A percentile compares a stretch with the other conserved stretches of the same genome.
These are phyloP conservation scores for Encephalitozoon hellem DNA, from an alignment of 371 early-diverging fungal species.

Conservation along the genomic window DNA sequence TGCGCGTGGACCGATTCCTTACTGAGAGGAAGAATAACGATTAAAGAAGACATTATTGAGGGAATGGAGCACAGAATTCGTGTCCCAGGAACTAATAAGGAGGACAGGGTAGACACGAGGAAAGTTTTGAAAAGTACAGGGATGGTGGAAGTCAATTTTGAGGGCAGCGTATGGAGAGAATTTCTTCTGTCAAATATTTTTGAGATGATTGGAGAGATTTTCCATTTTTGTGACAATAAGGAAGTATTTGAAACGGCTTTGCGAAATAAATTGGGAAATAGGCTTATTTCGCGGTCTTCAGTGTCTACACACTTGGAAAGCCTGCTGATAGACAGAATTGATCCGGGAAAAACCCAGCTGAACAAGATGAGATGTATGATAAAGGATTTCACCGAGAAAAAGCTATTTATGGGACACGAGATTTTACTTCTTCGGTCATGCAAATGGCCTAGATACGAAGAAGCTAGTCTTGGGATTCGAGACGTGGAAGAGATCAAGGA, in stretches of 20 bases:
- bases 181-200: background rate
- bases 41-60: background rate
- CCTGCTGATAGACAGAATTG: background rate
- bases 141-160: background rate
- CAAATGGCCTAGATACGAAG: background rate
- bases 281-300: background rate
- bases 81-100: background rate
- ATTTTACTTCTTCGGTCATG: background rate
- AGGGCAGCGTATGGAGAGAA: background rate
- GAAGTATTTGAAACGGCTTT: background rate
- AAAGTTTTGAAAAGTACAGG: background rate
- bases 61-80: background rate
- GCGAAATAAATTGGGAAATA: background rate
- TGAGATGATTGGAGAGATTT: background rate
- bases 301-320: background rate
- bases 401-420: background rate
- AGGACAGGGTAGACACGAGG: background rate
- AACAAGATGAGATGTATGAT: constrained; percentile 6
- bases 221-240: background rate
- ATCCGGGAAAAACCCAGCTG: background rate
- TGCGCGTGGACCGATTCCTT: background rate
- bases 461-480: background rate
- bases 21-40: background rate
- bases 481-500: background rate
- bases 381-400: background rate